phyloP scores from a whole-genome alignment of 805 yeast genomes.

The Saccharomyces mikatae region DNA sequence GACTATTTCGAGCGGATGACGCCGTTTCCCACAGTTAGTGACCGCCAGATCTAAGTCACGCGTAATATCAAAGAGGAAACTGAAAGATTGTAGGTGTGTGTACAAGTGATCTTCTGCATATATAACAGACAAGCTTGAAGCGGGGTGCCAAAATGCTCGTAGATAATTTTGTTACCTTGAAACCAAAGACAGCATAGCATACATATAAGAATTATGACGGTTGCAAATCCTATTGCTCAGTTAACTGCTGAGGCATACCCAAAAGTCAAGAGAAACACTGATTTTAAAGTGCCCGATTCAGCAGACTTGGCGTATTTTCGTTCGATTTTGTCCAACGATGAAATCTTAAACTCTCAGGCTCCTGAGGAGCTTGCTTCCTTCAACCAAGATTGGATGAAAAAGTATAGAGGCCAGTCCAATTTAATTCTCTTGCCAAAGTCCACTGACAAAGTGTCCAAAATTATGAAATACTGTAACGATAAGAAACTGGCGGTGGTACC shows the following conservation, averaged over 20 bases:
- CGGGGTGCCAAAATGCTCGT: neutral
- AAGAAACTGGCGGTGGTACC: constrained; percentile 73
- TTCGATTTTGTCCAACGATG: constrained; percentile 38
- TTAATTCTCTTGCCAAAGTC: constrained; percentile 71
- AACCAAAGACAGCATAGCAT: neutral
- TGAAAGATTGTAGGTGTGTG: neutral
- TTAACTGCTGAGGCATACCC: constrained; percentile 64
- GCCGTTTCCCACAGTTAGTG: neutral
- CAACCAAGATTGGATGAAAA: constrained; percentile 85
- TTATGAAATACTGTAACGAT: constrained; percentile 67
- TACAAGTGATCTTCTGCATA: neutral
- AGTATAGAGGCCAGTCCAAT: constrained; percentile 70
- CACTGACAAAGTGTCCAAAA: constrained; percentile 61
- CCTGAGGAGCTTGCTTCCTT: constrained; percentile 10
- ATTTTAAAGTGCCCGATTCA: constrained; percentile 43
- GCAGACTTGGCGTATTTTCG: constrained; percentile 52
- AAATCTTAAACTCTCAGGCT: constrained; percentile 7
- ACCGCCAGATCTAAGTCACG: constrained; percentile 1
- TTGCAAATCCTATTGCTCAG: constrained; percentile 7
- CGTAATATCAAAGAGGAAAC: neutral
- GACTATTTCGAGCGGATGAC: constrained; percentile 3
- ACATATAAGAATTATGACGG: constrained; percentile 5
- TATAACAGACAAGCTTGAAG: neutral
- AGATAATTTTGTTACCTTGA: neutral
- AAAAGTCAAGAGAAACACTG: constrained; percentile 39